phyloP scores from a whole-genome alignment of 495 filamentous ascomycete genomes.

The Stereocaulon alpinum region DNA sequence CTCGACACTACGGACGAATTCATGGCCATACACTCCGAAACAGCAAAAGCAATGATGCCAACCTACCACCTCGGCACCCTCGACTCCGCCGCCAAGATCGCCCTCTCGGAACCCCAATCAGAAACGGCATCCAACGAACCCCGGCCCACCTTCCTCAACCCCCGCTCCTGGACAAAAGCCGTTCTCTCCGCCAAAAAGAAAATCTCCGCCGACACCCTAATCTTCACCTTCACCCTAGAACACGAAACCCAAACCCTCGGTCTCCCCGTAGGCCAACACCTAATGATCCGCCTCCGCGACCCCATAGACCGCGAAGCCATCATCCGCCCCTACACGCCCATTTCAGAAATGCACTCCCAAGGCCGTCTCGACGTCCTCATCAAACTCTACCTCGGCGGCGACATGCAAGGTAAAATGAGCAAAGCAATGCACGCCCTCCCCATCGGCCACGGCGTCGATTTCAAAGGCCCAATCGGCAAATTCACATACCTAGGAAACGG shows the following conservation, averaged over 20 bases:
- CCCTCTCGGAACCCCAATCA: slow-evolving; percentile 35
- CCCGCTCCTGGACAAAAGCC: slow-evolving; percentile 60
- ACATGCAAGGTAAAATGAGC: slow-evolving; percentile 66
- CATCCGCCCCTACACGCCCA: slow-evolving; percentile 82
- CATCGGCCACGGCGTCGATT: slow-evolving; percentile 61
- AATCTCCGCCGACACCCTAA: slow-evolving; percentile 70
- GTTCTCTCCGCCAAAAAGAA: slow-evolving; percentile 52
- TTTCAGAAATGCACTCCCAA: slow-evolving; percentile 50
- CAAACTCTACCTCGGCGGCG: slow-evolving; percentile 69
- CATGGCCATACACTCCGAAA: slow-evolving; percentile 88
- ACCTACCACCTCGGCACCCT: slow-evolving; percentile 79
- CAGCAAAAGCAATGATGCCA: slow-evolving; percentile 85
- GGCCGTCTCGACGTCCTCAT: slow-evolving; percentile 67
- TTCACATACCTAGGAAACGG: slow-evolving; percentile 73
- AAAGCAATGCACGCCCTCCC: slow-evolving; percentile 64
- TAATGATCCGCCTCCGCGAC: slow-evolving; percentile 76
- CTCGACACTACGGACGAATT: slow-evolving; percentile 89
- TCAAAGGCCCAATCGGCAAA: slow-evolving; percentile 86
- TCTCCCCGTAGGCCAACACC: slow-evolving; percentile 79
- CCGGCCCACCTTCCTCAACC: slow-evolving; percentile 56
- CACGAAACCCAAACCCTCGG: slow-evolving; percentile 61
- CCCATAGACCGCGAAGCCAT: slow-evolving; percentile 57
- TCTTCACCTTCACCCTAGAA: slow-evolving; percentile 76
- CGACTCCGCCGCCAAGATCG: slow-evolving; percentile 43
- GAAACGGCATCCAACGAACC: slow-evolving; percentile 27